Percentiles rank a stretch among this genome's conserved stretches.
Conservation (phyloP, 306 rosid genomes). For the Lathyrus aphaca region DNA sequence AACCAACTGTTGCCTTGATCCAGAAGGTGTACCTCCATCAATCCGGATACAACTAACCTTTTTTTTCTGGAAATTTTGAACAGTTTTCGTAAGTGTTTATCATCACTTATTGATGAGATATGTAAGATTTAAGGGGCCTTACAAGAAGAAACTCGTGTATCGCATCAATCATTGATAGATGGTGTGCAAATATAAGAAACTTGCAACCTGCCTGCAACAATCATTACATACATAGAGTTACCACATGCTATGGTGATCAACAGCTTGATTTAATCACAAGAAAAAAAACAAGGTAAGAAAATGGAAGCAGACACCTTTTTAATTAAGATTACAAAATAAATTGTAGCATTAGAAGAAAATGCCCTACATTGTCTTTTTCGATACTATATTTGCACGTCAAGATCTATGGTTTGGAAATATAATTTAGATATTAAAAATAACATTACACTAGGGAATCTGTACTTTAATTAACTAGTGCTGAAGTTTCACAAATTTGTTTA, state of each 20-base stretch:
- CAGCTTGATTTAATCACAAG: slow-evolving; percentile 21
- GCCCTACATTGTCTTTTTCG: slow-evolving; percentile 1
- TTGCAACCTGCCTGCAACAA: slow-evolving; percentile 90
- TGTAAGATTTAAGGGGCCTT: slow-evolving; percentile 51
- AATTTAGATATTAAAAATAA: neutral
- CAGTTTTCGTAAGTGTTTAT: slow-evolving; percentile 44
- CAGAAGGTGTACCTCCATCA: slow-evolving; percentile 79
- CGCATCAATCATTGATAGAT: slow-evolving; percentile 85
- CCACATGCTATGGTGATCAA: slow-evolving; percentile 20
- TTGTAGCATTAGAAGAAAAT: slow-evolving; percentile 18
- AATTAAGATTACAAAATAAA: slow-evolving; percentile 29
- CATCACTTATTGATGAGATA: slow-evolving; percentile 36
- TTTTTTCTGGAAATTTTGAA: slow-evolving; percentile 69
- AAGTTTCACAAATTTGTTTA: slow-evolving; percentile 19
- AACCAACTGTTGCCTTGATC: slow-evolving; percentile 76
- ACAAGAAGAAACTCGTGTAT: slow-evolving; percentile 84
- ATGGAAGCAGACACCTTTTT: slow-evolving; percentile 7
- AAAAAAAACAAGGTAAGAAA: slow-evolving; percentile 9
- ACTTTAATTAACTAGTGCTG: slow-evolving; percentile 3
- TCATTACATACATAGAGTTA: slow-evolving; percentile 27
- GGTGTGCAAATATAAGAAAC: slow-evolving; percentile 96
- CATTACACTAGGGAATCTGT: neutral
- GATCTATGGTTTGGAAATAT: slow-evolving; percentile 7
- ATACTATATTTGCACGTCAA: slow-evolving; percentile 29
- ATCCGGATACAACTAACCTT: slow-evolving; percentile 92